Evolutionary conservation across 176 grass and related monocot genomes (phyloP).

Genomic region (Eragrostis nindensis): DNA sequence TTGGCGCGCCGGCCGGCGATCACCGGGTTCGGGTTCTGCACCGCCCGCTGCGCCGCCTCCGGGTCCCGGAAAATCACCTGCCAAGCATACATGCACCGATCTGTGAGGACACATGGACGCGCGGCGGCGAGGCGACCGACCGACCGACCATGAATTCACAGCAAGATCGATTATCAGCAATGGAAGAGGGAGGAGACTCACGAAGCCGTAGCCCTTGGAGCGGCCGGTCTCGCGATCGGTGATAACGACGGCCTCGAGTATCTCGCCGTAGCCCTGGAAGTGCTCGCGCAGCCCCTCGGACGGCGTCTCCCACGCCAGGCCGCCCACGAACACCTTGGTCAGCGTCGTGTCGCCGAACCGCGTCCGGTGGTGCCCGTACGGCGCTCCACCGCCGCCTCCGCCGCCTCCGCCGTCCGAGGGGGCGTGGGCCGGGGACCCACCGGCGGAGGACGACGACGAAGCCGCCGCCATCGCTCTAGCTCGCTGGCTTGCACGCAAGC

Average conservation of each 20-base stretch:
- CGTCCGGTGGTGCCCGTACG: conserved; percentile 52
- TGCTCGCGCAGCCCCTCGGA: conserved; percentile 69
- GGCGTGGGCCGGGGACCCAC: conserved; percentile 33
- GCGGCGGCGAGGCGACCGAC: neutral
- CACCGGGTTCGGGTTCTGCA: conserved; percentile 83
- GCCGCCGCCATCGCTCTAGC: conserved; percentile 23
- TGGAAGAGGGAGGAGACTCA: conserved; percentile 27
- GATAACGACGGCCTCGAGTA: conserved; percentile 96
- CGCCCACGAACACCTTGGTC: conserved; percentile 98
- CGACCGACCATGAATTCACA: neutral
- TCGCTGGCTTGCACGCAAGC: neutral
- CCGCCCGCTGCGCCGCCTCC: conserved; percentile 69
- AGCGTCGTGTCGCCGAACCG: conserved; percentile 89
- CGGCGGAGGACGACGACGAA: conserved; percentile 38
- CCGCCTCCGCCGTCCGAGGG: neutral
- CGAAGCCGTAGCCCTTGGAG: conserved; percentile 98
- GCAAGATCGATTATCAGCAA: neutral
- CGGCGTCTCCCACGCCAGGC: conserved; percentile 93
- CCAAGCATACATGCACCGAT: neutral
- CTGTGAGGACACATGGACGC: neutral
- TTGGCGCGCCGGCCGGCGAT: conserved; percentile 92
- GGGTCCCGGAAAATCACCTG: conserved; percentile 92
- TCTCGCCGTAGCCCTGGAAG: conserved; percentile 84
- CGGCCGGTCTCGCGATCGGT: conserved; percentile 77
- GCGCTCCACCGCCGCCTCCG: neutral